phyloP scores from a whole-genome alignment of 768 basidiomycete species.

The Austroboletus eburneus region DNA sequence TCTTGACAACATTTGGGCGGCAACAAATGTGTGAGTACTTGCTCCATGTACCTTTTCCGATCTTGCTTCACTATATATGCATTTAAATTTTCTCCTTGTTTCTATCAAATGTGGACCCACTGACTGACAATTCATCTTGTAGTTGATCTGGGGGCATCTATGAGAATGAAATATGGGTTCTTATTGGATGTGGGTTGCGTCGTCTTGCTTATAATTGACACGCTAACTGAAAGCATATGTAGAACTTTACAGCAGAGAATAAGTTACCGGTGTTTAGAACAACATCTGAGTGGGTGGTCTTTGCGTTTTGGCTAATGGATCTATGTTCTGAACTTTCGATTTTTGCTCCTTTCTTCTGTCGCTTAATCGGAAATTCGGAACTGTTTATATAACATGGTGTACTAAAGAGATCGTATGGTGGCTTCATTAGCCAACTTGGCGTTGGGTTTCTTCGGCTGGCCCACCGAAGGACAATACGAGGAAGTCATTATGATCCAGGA shows the following conservation, averaged over 20 bases:
- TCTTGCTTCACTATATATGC: no score
- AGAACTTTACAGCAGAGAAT: no score
- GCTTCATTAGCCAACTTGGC: slow-evolving; percentile 64
- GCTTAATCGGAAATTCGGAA: no score
- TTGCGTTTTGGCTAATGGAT: neutral
- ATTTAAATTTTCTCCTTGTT: no score
- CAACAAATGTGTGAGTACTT: slow-evolving; percentile 69
- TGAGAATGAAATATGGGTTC: slow-evolving; percentile 76
- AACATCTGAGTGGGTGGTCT: slow-evolving; percentile 56
- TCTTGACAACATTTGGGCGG: slow-evolving; percentile 86
- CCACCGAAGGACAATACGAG: slow-evolving; percentile 67
- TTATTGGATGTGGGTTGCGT: slow-evolving; percentile 54
- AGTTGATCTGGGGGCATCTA: slow-evolving; percentile 68
- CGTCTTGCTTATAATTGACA: no score
- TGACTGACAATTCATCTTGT: neutral
- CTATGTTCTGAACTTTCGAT: no score
- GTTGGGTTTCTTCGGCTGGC: slow-evolving; percentile 74
- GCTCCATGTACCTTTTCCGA: neutral
- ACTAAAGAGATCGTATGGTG: slow-evolving; percentile 66
- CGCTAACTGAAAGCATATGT: no score
- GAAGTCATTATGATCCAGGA: slow-evolving; percentile 74
- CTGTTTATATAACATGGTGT: no score
- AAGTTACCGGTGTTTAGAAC: slow-evolving; percentile 72
- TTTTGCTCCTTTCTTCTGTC: no score
- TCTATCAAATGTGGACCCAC: no score